These are phyloP conservation scores for Claviceps sorghi DNA, from an alignment of 2,329 filamentous ascomycete genomes.

Conservation along the genomic window DNA sequence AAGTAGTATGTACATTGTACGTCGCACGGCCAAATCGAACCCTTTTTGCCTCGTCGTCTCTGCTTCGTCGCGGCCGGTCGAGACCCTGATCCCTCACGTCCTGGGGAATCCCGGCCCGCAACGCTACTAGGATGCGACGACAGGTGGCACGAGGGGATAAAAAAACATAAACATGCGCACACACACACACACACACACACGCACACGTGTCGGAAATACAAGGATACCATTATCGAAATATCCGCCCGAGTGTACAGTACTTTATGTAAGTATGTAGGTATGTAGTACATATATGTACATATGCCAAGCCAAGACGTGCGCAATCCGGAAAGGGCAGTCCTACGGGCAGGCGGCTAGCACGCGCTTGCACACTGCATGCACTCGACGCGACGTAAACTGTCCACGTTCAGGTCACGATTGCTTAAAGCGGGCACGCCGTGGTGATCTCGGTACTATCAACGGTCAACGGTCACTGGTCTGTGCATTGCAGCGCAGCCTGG, in stretches of 20 bases:
- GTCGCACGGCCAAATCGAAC: neutral
- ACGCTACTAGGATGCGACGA: neutral
- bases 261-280: too few relatives aligned
- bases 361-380: constrained; percentile 2
- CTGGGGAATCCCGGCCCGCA: neutral
- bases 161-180: neutral
- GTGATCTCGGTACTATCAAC: too few relatives aligned
- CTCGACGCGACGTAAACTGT: neutral
- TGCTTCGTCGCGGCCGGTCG: neutral
- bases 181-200: neutral
- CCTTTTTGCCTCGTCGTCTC: neutral
- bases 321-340: neutral
- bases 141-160: neutral
- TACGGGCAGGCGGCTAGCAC: neutral
- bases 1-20: too few relatives aligned
- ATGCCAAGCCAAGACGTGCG: neutral
- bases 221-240: neutral
- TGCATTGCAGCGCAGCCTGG: too few relatives aligned
- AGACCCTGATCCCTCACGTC: neutral
- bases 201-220: neutral
- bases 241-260: too few relatives aligned
- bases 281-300: too few relatives aligned
- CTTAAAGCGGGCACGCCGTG: too few relatives aligned
- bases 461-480: too few relatives aligned
- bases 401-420: too few relatives aligned